A percentile compares a stretch with the other conserved stretches of the same genome.
Conservation (phyloP, 371 early-diverging fungal genomes). For the Mortierella sp. region DNA sequence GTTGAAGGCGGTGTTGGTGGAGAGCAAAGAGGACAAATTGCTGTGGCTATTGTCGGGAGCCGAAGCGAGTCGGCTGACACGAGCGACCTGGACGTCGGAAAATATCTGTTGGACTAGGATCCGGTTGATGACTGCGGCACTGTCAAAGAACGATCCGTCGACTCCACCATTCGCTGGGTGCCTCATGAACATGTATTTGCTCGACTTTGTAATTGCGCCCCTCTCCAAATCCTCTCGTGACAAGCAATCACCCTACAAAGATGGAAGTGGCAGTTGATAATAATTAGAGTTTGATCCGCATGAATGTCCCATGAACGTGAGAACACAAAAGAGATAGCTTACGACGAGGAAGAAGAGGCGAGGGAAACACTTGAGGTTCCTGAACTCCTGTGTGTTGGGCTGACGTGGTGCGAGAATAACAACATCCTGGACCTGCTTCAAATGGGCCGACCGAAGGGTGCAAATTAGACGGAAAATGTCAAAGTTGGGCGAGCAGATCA, state of each 20-base stretch:
- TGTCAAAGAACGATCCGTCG: slow-evolving; percentile 52
- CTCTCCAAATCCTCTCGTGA: slow-evolving; percentile 69
- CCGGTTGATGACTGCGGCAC: slow-evolving; percentile 53
- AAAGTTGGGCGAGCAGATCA: slow-evolving; percentile 55
- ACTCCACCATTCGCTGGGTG: slow-evolving; percentile 56
- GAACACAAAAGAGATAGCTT: slow-evolving; percentile 21
- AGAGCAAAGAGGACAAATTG: not conserved
- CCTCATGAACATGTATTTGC: slow-evolving; percentile 54
- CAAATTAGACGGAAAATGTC: slow-evolving; percentile 55
- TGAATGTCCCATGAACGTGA: not conserved
- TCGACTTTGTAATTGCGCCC: slow-evolving; percentile 58
- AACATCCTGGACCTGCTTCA: slow-evolving; percentile 64
- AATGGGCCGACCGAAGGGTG: slow-evolving; percentile 45
- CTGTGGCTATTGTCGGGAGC: not conserved
- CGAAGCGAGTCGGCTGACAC: slow-evolving; percentile 7
- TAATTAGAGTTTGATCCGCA: not conserved
- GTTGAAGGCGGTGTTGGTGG: not conserved
- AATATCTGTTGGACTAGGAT: slow-evolving; percentile 56
- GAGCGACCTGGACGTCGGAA: slow-evolving; percentile 40
- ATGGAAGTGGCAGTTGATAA: not conserved
- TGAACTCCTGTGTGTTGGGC: slow-evolving; percentile 62
- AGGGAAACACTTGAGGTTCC: slow-evolving; percentile 66
- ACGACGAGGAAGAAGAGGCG: slow-evolving; percentile 70
- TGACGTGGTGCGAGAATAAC: slow-evolving; percentile 64
- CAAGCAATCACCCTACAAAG: slow-evolving; percentile 66